Evolutionary conservation across 305 asterid genomes (phyloP).

Genomic region (Solanum hybrid): DNA sequence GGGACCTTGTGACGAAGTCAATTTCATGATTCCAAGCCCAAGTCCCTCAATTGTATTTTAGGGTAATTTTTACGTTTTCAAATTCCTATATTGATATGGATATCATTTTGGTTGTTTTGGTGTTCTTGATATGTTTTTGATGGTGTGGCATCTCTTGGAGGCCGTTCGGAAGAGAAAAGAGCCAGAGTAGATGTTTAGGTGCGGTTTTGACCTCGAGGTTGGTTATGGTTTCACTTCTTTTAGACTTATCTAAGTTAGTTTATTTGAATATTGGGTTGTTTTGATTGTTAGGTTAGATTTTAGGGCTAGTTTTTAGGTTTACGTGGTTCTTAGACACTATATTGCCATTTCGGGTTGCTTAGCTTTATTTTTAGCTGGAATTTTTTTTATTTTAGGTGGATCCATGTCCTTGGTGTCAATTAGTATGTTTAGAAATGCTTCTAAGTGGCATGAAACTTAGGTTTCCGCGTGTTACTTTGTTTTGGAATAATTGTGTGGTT

Average conservation of each 20-base stretch:
- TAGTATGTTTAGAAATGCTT: not conserved
- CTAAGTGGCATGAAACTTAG: not conserved
- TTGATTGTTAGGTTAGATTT: not conserved
- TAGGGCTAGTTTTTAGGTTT: not conserved
- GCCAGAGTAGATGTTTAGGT: not conserved
- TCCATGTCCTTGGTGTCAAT: not conserved
- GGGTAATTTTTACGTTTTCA: not conserved
- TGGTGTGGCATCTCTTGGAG: not conserved
- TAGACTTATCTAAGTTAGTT: not conserved
- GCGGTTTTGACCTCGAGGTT: not conserved
- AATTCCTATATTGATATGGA: not conserved
- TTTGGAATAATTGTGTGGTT: not conserved
- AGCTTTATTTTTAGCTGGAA: not conserved
- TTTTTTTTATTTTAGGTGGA: not conserved
- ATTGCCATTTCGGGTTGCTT: not conserved
- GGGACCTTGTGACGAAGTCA: not conserved
- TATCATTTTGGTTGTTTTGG: not conserved
- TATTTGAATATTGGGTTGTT: not conserved
- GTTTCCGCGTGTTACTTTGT: not conserved
- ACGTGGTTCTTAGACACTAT: not conserved
- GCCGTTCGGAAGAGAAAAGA: not conserved
- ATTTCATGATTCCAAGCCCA: not conserved
- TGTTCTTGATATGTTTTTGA: not conserved
- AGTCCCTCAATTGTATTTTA: not conserved
- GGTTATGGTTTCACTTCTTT: not conserved